Evolutionary conservation across 2,329 filamentous ascomycete genomes (phyloP).

Genomic region (Beauveria sp.): DNA sequence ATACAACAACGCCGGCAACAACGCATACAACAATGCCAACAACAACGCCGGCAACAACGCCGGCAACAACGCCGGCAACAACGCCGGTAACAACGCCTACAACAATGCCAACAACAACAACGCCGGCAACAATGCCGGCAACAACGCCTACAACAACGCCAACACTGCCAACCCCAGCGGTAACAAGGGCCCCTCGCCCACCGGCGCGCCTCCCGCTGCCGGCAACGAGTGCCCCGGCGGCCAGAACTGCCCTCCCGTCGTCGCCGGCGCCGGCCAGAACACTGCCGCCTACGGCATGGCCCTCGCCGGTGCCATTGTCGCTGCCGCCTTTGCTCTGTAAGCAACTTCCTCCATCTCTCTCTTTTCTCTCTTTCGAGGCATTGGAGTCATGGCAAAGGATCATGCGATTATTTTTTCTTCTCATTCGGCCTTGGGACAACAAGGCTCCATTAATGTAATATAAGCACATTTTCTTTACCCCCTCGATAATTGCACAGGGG

Average conservation of each 20-base stretch:
- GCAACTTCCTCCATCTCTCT: neutral
- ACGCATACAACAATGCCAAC: neutral
- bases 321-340: constrained; percentile 22
- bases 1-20: neutral
- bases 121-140: no score
- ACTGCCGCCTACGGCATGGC: constrained; percentile 17
- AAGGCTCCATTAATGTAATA: neutral
- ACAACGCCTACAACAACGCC: no score
- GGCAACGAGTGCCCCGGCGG: neutral
- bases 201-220: no score
- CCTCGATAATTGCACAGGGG: neutral
- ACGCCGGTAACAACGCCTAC: no score
- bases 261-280: constrained; percentile 15
- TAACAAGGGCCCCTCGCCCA: no score
- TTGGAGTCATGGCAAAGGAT: neutral
- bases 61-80: neutral
- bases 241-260: constrained; percentile 7
- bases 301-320: constrained; percentile 21
- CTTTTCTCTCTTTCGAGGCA: neutral
- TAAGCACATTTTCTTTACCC: neutral
- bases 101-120: no score
- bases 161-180: no score
- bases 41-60: neutral
- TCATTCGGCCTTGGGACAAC: constrained; percentile 5
- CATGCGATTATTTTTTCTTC: neutral